phyloP scores from a whole-genome alignment of 306 rosid genomes.

The Vigna mungo region DNA sequence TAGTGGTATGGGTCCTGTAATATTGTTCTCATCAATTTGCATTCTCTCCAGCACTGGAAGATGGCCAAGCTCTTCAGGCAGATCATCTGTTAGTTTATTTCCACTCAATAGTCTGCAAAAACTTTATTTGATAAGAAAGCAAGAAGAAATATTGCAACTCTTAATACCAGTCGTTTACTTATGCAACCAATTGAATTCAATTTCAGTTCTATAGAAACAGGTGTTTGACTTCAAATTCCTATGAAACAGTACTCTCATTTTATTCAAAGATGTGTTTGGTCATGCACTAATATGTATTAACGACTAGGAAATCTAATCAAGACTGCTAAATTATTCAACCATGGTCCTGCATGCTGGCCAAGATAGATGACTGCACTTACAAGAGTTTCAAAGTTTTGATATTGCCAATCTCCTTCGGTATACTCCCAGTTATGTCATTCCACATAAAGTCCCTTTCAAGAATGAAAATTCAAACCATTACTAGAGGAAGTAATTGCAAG shows the following conservation, averaged over 20 bases:
- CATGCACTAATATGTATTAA: background rate
- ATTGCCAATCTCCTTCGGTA: constrained; percentile 90
- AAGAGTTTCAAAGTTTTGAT: constrained; percentile 71
- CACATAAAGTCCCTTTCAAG: constrained; percentile 89
- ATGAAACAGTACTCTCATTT: constrained; percentile 11
- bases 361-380: constrained; percentile 57
- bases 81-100: constrained; percentile 66
- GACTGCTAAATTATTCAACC: background rate
- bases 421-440: constrained; percentile 75
- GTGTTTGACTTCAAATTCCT: constrained; percentile 15
- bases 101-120: constrained; percentile 81
- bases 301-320: background rate
- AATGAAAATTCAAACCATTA: constrained; percentile 28
- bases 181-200: constrained; percentile 17
- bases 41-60: constrained; percentile 64
- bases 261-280: background rate
- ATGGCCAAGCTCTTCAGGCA: constrained; percentile 86
- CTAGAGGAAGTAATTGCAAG: constrained; percentile 40
- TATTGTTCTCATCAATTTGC: constrained; percentile 77
- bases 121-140: background rate
- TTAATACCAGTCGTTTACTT: background rate
- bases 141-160: constrained; percentile 11
- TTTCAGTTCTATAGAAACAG: background rate
- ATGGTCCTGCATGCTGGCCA: background rate
- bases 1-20: constrained; percentile 75